phyloP scores from a whole-genome alignment of 2,329 filamentous ascomycete genomes.

The Chaetomiaceae sp. region DNA sequence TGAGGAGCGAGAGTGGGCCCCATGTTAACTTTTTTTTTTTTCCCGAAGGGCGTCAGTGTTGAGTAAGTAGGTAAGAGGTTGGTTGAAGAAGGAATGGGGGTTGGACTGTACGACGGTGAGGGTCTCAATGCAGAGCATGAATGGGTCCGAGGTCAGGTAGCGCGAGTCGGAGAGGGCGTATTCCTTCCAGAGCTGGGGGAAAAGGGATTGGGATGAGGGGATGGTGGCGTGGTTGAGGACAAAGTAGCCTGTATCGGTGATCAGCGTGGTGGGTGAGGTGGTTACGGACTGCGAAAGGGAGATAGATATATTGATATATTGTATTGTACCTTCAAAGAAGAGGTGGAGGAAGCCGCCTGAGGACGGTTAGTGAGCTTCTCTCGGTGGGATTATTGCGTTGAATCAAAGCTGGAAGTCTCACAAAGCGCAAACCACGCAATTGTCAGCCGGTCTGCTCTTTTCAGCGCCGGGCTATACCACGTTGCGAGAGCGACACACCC shows the following conservation, averaged over 20 bases:
- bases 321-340: conserved; percentile 70
- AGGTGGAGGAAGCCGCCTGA: conserved; percentile 67
- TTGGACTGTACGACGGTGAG: conserved; percentile 64
- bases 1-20: conserved; percentile 55
- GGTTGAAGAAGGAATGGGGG: conserved; percentile 19
- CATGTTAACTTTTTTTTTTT: conserved; percentile 43
- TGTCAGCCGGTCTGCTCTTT: conserved; percentile 39
- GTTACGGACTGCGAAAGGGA: background rate
- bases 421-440: conserved; percentile 54
- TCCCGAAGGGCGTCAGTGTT: background rate
- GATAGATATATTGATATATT: background rate
- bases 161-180: conserved; percentile 83
- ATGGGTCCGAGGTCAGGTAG: conserved; percentile 75
- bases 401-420: conserved; percentile 31
- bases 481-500: conserved; percentile 31
- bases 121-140: conserved; percentile 82
- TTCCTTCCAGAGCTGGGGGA: conserved; percentile 90
- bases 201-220: conserved; percentile 63
- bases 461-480: conserved; percentile 32
- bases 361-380: conserved; percentile 10
- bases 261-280: background rate
- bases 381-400: background rate
- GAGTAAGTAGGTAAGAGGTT: background rate
- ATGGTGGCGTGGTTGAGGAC: conserved; percentile 64
- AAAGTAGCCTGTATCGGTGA: conserved; percentile 74